A percentile compares a stretch with the other conserved stretches of the same genome.
phyloP scores from a whole-genome alignment of 2,329 filamentous ascomycete species.

The Aspergillus pseudonomiae region DNA sequence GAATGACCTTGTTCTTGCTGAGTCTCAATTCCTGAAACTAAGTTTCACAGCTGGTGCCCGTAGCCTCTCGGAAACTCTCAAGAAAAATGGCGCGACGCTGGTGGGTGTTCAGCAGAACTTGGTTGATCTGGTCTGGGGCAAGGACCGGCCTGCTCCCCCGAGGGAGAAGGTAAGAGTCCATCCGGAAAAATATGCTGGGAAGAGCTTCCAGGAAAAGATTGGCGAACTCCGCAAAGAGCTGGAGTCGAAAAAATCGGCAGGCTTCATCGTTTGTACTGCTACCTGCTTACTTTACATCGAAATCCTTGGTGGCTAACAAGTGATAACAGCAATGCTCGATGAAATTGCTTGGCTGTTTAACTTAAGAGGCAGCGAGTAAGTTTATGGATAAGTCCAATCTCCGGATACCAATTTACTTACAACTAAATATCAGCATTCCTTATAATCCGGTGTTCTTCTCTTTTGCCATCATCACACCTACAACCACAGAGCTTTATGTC shows the following conservation, averaged over 20 bases:
- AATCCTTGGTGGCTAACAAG: slow-evolving; percentile 17
- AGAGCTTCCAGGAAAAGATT: slow-evolving; percentile 80
- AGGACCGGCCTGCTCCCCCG: slow-evolving; percentile 72
- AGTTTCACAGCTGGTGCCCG: slow-evolving; percentile 59
- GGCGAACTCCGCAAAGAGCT: slow-evolving; percentile 86
- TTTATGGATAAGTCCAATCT: not conserved
- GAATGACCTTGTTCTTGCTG: not conserved
- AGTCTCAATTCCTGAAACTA: slow-evolving; percentile 8
- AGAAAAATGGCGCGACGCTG: slow-evolving; percentile 77
- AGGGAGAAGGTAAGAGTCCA: slow-evolving; percentile 75
- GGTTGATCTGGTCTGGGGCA: slow-evolving; percentile 87
- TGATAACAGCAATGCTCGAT: slow-evolving; percentile 72
- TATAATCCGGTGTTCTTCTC: slow-evolving; percentile 99
- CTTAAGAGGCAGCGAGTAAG: slow-evolving; percentile 80
- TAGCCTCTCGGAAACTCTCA: slow-evolving; percentile 84
- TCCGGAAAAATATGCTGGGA: slow-evolving; percentile 74
- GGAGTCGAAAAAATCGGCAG: slow-evolving; percentile 83
- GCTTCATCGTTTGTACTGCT: slow-evolving; percentile 73
- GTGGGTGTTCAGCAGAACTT: slow-evolving; percentile 78
- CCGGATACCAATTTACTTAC: slow-evolving; percentile 6
- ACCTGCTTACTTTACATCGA: not conserved
- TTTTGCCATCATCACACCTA: slow-evolving; percentile 84
- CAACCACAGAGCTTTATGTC: slow-evolving; percentile 77
- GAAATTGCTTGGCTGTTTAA: slow-evolving; percentile 99
- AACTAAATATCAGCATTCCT: slow-evolving; percentile 63